Evolutionary conservation across 352 stramenopile genomes (phyloP).

Genomic region (Phytophthora uliginosa): DNA sequence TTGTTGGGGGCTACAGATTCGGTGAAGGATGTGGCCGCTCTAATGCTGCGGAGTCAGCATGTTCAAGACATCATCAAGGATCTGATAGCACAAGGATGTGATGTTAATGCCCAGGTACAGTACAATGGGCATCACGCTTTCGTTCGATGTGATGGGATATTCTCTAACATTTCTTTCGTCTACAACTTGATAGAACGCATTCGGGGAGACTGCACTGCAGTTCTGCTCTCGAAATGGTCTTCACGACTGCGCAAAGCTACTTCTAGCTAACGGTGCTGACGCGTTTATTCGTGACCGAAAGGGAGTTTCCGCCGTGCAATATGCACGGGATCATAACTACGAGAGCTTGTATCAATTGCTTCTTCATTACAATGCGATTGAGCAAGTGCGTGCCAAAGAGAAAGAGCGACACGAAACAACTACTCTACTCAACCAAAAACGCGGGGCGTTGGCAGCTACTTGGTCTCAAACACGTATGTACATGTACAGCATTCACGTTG

Average conservation of each 20-base stretch:
- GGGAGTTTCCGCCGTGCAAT: slow-evolving; percentile 50
- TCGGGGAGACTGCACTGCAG: slow-evolving; percentile 72
- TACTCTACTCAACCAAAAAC: slow-evolving; percentile 46
- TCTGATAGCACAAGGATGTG: slow-evolving; percentile 42
- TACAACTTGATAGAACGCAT: slow-evolving; percentile 58
- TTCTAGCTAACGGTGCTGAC: slow-evolving; percentile 57
- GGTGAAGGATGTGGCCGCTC: slow-evolving; percentile 42
- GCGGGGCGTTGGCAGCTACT: slow-evolving; percentile 52
- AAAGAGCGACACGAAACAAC: slow-evolving; percentile 28
- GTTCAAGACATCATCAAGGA: slow-evolving; percentile 49
- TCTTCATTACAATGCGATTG: slow-evolving; percentile 54
- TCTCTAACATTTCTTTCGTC: neutral
- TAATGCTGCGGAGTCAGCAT: slow-evolving; percentile 46
- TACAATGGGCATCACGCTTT: neutral
- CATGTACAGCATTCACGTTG: neutral
- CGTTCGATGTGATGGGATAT: neutral
- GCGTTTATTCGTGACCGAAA: slow-evolving; percentile 42
- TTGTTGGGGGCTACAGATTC: slow-evolving; percentile 15
- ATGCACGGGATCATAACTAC: slow-evolving; percentile 47
- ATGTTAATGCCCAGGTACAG: slow-evolving; percentile 70
- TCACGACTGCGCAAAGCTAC: slow-evolving; percentile 60
- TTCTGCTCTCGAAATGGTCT: slow-evolving; percentile 63
- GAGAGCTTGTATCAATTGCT: slow-evolving; percentile 51
- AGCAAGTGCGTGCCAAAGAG: slow-evolving; percentile 48
- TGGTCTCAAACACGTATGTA: slow-evolving; percentile 70